phyloP scores from a whole-genome alignment of 148 eudicot genomes.

The Camellia granthamiana region DNA sequence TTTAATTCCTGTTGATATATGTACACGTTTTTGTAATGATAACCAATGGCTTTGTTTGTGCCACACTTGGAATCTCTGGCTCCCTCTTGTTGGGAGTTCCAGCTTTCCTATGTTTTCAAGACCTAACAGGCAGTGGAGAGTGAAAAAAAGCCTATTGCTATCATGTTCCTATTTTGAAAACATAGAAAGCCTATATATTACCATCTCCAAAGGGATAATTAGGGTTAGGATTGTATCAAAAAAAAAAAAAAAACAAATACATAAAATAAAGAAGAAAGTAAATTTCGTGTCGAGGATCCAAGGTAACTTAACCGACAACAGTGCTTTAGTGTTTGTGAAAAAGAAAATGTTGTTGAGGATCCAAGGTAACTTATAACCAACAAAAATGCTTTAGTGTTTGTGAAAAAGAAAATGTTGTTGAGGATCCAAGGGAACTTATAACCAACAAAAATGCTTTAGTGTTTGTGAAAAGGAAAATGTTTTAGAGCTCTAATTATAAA shows the following conservation, averaged over 20 bases:
- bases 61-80: not conserved
- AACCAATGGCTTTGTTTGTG: not conserved
- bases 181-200: not conserved
- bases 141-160: not conserved
- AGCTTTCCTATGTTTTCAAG: not conserved
- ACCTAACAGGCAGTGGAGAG: not conserved
- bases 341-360: too few relatives aligned
- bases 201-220: not conserved
- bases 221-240: not conserved
- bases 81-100: not conserved
- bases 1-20: not conserved
- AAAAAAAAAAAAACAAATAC: not conserved
- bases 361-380: too few relatives aligned
- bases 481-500: too few relatives aligned
- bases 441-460: too few relatives aligned
- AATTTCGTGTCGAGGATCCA: not conserved
- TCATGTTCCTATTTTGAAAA: not conserved
- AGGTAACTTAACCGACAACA: not conserved
- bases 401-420: too few relatives aligned
- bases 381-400: too few relatives aligned
- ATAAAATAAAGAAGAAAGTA: not conserved
- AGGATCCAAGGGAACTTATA: too few relatives aligned
- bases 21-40: not conserved
- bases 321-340: not conserved
- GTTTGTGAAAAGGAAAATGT: too few relatives aligned